Conservation (phyloP, 192 early-diverging fungal species). For the Allomyces arbusculus region DNA sequence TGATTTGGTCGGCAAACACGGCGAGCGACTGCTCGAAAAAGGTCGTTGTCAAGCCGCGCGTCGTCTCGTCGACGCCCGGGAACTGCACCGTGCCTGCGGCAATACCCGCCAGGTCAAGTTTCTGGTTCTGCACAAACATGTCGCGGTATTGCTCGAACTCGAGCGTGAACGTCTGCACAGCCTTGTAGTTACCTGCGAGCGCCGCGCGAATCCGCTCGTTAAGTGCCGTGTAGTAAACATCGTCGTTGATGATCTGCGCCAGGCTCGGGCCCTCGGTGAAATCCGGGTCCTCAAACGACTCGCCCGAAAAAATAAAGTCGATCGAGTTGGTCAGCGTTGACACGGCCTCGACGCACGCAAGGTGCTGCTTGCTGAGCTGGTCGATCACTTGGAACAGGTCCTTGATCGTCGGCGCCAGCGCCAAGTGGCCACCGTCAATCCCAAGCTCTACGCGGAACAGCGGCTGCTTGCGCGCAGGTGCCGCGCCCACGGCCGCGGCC, state of each 20-base stretch:
- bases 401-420: slow-evolving; percentile 22
- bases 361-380: slow-evolving; percentile 22
- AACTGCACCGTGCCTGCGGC: not conserved
- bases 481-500: not conserved
- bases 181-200: slow-evolving; percentile 30
- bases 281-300: slow-evolving; percentile 21
- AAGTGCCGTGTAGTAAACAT: slow-evolving; percentile 30
- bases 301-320: slow-evolving; percentile 14
- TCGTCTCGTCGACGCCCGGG: not conserved
- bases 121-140: slow-evolving; percentile 39
- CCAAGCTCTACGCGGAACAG: not conserved
- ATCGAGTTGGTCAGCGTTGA: slow-evolving; percentile 20
- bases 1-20: slow-evolving; percentile 22
- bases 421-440: slow-evolving; percentile 6
- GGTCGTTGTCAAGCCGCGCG: not conserved
- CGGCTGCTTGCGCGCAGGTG: not conserved
- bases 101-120: slow-evolving; percentile 14
- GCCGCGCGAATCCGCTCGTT: slow-evolving; percentile 33
- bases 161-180: slow-evolving; percentile 23
- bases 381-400: slow-evolving; percentile 25
- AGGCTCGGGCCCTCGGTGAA: slow-evolving; percentile 30
- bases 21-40: slow-evolving; percentile 25
- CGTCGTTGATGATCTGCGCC: slow-evolving; percentile 26
- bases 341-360: slow-evolving; percentile 19
- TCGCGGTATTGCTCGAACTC: slow-evolving; percentile 21